phyloP scores from a whole-genome alignment of 305 asterid species.

The Lippia alba region DNA sequence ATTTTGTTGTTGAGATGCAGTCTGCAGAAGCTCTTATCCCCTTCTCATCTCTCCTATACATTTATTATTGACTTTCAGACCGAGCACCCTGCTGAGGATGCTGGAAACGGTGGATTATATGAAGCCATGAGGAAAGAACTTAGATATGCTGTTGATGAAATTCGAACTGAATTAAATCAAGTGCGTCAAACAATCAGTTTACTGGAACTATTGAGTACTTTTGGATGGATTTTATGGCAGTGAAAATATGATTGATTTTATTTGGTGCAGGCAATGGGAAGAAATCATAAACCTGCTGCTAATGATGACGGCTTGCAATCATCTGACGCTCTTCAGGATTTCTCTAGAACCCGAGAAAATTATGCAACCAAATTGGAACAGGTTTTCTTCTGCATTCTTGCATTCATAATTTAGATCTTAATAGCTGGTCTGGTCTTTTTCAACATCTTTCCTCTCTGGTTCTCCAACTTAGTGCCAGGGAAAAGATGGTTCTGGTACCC shows the following conservation, averaged over 20 bases:
- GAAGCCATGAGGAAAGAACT: slow-evolving; percentile 86
- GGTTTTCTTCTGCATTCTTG: slow-evolving; percentile 43
- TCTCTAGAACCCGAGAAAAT: slow-evolving; percentile 45
- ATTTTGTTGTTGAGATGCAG: slow-evolving; percentile 24
- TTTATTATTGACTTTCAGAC: slow-evolving; percentile 48
- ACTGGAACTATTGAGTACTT: slow-evolving; percentile 22
- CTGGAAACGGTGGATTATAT: slow-evolving; percentile 59
- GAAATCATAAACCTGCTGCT: slow-evolving; percentile 44
- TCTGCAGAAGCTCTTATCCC: slow-evolving; percentile 20
- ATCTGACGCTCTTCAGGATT: slow-evolving; percentile 39
- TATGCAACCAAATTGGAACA: slow-evolving; percentile 62
- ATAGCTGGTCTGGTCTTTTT: slow-evolving; percentile 23
- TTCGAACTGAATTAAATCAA: slow-evolving; percentile 79
- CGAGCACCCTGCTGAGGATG: slow-evolving; percentile 62
- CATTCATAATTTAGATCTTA: background rate
- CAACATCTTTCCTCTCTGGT: background rate
- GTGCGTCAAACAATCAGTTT: slow-evolving; percentile 43
- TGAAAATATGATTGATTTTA: slow-evolving; percentile 8
- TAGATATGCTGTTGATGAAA: slow-evolving; percentile 84
- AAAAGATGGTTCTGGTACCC: no score
- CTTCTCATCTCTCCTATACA: slow-evolving; percentile 16
- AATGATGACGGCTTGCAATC: slow-evolving; percentile 45
- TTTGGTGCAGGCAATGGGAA: slow-evolving; percentile 51
- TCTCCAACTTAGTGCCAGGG: no score
- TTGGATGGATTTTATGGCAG: slow-evolving; percentile 26